phyloP scores from a whole-genome alignment of 2,329 filamentous ascomycete genomes.

The Cryoendolithus antarcticus region DNA sequence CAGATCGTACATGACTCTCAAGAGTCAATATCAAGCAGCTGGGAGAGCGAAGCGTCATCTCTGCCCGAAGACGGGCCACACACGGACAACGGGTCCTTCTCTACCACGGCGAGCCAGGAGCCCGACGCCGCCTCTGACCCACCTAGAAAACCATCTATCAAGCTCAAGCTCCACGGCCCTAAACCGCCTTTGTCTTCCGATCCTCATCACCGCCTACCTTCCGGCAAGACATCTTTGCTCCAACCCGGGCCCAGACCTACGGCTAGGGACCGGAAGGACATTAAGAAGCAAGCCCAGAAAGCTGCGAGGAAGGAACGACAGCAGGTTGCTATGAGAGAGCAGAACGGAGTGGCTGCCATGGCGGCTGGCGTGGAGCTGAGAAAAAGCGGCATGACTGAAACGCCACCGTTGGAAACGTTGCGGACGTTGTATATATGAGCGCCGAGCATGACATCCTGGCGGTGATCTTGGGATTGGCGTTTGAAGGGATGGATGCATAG shows the following conservation, averaged over 20 bases:
- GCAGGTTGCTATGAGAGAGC: no score
- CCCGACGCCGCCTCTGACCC: slow-evolving; percentile 1
- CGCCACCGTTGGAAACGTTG: slow-evolving; percentile 24
- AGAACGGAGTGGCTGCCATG: slow-evolving; percentile 1
- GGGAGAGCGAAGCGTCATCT: slow-evolving; percentile 20
- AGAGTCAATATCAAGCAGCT: slow-evolving; percentile 22
- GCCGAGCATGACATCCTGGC: not conserved
- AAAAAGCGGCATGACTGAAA: slow-evolving; percentile 21
- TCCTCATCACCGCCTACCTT: slow-evolving; percentile 2
- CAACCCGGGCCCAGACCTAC: slow-evolving; percentile 24
- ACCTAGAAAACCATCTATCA: slow-evolving; percentile 12
- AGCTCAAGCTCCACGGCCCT: slow-evolving; percentile 24
- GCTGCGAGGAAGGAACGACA: slow-evolving; percentile 17
- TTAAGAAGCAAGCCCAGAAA: slow-evolving; percentile 31
- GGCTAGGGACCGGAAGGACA: slow-evolving; percentile 27
- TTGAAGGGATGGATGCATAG: not conserved
- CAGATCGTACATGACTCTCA: slow-evolving; percentile 17
- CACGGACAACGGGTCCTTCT: slow-evolving; percentile 1
- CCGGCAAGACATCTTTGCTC: slow-evolving; percentile 20
- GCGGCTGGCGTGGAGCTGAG: slow-evolving; percentile 18
- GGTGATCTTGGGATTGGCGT: not conserved
- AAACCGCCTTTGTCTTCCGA: slow-evolving; percentile 16
- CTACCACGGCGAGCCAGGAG: not conserved
- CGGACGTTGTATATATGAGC: slow-evolving; percentile 27
- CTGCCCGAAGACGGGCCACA: slow-evolving; percentile 10